Base-by-base conservation (phyloP, 225 moss, liverwort and hornwort species). In the Climacium dendroides region DNA sequence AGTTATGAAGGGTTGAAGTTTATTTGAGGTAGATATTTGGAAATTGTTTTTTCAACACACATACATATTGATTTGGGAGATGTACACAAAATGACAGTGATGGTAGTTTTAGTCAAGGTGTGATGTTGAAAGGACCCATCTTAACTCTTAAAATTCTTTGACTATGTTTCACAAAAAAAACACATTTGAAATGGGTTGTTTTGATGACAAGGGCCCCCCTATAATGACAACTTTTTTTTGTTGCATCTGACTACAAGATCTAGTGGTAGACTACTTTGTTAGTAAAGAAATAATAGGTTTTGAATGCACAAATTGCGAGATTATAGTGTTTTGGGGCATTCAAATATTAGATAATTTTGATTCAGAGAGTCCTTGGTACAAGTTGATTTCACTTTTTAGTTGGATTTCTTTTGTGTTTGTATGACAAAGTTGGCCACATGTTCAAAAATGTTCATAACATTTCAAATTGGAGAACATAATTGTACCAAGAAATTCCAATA, bases 291-390 rank as follows among this genome's bases (percentile, higher is more conserved):
- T 16, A 18, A 18, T 4, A 47, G 47, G 6, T 28, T 47, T 6
- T 72, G 17, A 47, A 6, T n/a, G n/a, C 10, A 72, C 2, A 26
- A 0, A 72, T 72, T 29, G 4, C 4, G 4, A 29, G 72, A 29
- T 72, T 18, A 17, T 11, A 17, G 10, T 29, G 0, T 29, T 72
- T 17, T 1, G 28, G 5, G 28, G 15, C 45, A 72, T 45, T 10
- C 15, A 45, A 71, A 15, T 45, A 12, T 0, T 0, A 3, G 2
- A 3, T 0, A 65, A 0, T 3, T 37, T 15, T 16, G 2, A 43
- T 45, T 45, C 1, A 1, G 9, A 1, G 17, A 72, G 10, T 5
- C 16, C 28, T 28, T 45, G 10, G 28, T 5, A 28, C 5, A 45
- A 45, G 8, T 72, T 41, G 3, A 8, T 15, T 15, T 72, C 5